Percentiles rank a stretch among this genome's conserved stretches.
Evolutionary conservation across 805 yeast species (phyloP).

Genomic region (Ogataea angusta): DNA sequence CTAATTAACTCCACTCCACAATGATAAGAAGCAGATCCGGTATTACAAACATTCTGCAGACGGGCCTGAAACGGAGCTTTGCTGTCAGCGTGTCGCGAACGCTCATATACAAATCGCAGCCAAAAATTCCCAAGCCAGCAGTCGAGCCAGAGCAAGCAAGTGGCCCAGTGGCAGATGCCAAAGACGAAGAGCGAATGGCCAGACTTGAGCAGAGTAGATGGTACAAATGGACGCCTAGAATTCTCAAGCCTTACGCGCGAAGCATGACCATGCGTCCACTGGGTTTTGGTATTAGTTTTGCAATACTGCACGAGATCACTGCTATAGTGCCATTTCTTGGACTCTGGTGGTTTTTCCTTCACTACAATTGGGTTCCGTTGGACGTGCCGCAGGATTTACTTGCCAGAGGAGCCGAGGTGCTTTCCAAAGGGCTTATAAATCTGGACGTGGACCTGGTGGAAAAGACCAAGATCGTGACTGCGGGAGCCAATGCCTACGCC

Average conservation of each 20-base stretch:
- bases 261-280: conserved; percentile 31
- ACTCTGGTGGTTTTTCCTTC: conserved; percentile 48
- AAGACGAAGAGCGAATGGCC: conserved; percentile 22
- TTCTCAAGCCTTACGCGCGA: conserved; percentile 33
- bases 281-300: conserved; percentile 43
- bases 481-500: conserved; percentile 38
- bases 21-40: neutral
- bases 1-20: neutral
- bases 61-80: conserved; percentile 2
- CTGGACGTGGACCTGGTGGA: conserved; percentile 26
- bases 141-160: neutral
- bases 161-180: conserved; percentile 18
- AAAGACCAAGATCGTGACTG: conserved; percentile 28
- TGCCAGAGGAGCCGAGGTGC: conserved; percentile 44
- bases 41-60: neutral
- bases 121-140: conserved; percentile 15
- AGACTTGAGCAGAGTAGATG: conserved; percentile 30
- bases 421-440: conserved; percentile 37
- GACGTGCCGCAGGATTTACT: conserved; percentile 49
- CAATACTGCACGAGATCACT: conserved; percentile 49
- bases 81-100: neutral
- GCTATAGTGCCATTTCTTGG: conserved; percentile 52
- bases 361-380: conserved; percentile 40
- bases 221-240: conserved; percentile 29
- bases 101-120: conserved; percentile 27